A percentile compares a stretch with the other conserved stretches of the same genome.
These are phyloP conservation scores for Phytopythium sindhum DNA, from an alignment of 352 stramenopile species.

Conservation along the genomic window DNA sequence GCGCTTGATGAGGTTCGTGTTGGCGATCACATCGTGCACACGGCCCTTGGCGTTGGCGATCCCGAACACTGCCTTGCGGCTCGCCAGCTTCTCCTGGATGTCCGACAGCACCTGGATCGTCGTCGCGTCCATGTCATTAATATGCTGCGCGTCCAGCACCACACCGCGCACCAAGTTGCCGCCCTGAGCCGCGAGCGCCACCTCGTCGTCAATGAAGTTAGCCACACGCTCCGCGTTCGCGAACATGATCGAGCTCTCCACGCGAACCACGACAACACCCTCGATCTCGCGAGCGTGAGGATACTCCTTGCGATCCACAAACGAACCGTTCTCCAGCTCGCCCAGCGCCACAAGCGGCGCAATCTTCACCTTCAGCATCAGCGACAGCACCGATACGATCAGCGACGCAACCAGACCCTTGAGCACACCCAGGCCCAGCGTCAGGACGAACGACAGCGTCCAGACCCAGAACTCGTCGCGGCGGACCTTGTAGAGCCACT, in stretches of 20 bases:
- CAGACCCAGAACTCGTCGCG: slow-evolving; percentile 58
- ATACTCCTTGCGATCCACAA: slow-evolving; percentile 33
- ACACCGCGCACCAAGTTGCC: too few relatives aligned
- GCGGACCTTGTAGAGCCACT: slow-evolving; percentile 69
- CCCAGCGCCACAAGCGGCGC: slow-evolving; percentile 32
- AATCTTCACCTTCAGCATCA: slow-evolving; percentile 54
- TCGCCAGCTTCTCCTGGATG: slow-evolving; percentile 48
- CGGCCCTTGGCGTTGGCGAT: slow-evolving; percentile 40
- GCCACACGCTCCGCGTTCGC: slow-evolving; percentile 53
- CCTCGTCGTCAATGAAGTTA: slow-evolving; percentile 14
- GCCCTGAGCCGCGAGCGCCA: slow-evolving; percentile 3
- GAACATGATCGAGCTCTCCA: slow-evolving; percentile 57
- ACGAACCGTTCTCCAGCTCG: slow-evolving; percentile 30
- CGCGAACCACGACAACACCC: slow-evolving; percentile 34
- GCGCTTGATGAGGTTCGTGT: slow-evolving; percentile 44
- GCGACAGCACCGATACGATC: slow-evolving; percentile 44
- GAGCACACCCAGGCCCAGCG: slow-evolving; percentile 43
- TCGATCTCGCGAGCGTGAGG: slow-evolving; percentile 21
- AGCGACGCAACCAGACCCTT: slow-evolving; percentile 47
- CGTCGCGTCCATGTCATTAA: slow-evolving; percentile 62
- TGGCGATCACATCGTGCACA: slow-evolving; percentile 32
- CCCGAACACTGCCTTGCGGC: slow-evolving; percentile 28
- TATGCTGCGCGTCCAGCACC: slow-evolving; percentile 37
- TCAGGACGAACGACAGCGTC: slow-evolving; percentile 45
- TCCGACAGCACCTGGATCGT: slow-evolving; percentile 60